A percentile compares a stretch with the other conserved stretches of the same genome.
Evolutionary conservation across 768 basidiomycete genomes (phyloP).

Genomic region (Amanita subjunquillea): DNA sequence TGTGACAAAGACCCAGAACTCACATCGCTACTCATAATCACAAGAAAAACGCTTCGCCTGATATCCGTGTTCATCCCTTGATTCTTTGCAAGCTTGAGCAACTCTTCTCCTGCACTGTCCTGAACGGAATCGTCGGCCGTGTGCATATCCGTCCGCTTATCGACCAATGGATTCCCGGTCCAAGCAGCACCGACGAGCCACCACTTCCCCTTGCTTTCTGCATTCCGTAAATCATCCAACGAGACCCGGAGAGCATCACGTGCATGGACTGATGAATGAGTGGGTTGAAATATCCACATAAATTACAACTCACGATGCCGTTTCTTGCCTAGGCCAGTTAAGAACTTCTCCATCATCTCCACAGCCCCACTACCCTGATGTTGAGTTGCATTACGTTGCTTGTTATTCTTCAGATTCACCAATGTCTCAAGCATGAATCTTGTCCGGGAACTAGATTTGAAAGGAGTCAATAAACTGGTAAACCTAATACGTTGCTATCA

Average conservation of each 20-base stretch:
- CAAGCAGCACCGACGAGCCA: slow-evolving; percentile 98
- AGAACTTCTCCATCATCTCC: slow-evolving; percentile 82
- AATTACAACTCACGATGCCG: slow-evolving; percentile 43
- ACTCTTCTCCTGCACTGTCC: slow-evolving; percentile 21
- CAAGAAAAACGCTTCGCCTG: slow-evolving; percentile 81
- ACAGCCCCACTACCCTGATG: slow-evolving; percentile 70
- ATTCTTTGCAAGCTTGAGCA: slow-evolving; percentile 76
- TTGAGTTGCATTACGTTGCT: slow-evolving; percentile 49
- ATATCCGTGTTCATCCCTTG: slow-evolving; percentile 99
- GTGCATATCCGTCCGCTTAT: slow-evolving; percentile 38
- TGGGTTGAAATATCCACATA: not conserved
- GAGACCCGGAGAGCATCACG: slow-evolving; percentile 84
- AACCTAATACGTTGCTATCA: not conserved
- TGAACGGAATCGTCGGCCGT: slow-evolving; percentile 14
- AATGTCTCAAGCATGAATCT: slow-evolving; percentile 95
- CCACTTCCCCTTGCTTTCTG: slow-evolving; percentile 91
- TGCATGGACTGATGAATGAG: slow-evolving; percentile 44
- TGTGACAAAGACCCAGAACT: slow-evolving; percentile 14
- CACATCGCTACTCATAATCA: slow-evolving; percentile 94
- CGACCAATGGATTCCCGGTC: slow-evolving; percentile 84
- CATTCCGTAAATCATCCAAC: slow-evolving; percentile 73
- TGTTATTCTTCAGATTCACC: slow-evolving; percentile 88
- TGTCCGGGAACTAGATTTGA: slow-evolving; percentile 62
- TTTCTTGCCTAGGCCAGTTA: slow-evolving; percentile 66
- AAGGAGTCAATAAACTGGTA: not conserved